phyloP scores from a whole-genome alignment of 2,329 filamentous ascomycete species.

The Fusarium dlaminii region DNA sequence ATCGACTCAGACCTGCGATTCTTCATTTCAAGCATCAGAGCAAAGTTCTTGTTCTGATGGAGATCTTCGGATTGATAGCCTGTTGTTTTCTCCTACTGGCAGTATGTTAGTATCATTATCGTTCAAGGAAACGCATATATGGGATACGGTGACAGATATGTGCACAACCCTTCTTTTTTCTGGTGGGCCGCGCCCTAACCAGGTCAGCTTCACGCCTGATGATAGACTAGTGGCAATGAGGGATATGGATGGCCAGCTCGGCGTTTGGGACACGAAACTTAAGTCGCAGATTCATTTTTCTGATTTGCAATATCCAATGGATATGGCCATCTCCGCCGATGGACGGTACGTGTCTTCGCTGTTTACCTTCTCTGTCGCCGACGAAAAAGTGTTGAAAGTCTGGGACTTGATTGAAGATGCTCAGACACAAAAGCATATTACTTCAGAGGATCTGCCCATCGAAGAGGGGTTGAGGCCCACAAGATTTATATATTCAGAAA shows the following conservation, averaged over 20 bases:
- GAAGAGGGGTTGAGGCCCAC: fast-evolving
- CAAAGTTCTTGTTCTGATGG: fast-evolving
- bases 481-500: too few species aligned
- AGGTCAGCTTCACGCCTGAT: neutral
- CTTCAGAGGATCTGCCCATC: too few species aligned
- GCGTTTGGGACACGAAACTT: neutral
- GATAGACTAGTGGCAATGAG: neutral
- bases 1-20: fast-evolving
- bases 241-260: fast-evolving
- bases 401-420: neutral
- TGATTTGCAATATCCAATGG: fast-evolving
- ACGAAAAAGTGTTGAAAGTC: fast-evolving
- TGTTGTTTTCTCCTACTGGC: neutral
- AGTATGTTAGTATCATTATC: fast-evolving
- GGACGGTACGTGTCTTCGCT: neutral
- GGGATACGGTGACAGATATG: fast-evolving
- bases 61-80: fast-evolving
- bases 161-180: neutral
- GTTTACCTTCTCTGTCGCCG: too few species aligned
- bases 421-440: neutral
- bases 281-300: fast-evolving
- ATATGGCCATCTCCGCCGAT: neutral
- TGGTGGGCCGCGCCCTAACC: fast-evolving
- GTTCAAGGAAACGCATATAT: fast-evolving
- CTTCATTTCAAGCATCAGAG: too few species aligned